Conservation (phyloP, 2,329 filamentous ascomycete species). For the Grosmannia huntii region DNA sequence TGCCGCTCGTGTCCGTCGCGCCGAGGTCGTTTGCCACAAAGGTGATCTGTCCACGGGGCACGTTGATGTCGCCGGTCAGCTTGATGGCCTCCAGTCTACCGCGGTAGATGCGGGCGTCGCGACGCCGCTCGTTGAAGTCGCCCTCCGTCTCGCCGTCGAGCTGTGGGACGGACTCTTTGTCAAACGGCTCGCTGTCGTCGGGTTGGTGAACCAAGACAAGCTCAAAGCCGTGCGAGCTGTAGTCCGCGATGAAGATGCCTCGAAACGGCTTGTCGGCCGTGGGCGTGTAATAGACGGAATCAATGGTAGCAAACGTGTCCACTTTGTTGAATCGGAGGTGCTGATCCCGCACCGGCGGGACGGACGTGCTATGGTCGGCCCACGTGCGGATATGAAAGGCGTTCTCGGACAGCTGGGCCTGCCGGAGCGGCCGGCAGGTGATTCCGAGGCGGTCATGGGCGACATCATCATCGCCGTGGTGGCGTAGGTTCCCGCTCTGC, state of each 20-base stretch:
- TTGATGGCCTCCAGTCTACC: conserved; percentile 76
- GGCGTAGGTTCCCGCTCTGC: not conserved
- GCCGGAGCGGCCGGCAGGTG: conserved; percentile 17
- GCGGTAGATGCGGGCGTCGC: conserved; percentile 38
- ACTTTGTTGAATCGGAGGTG: conserved; percentile 27
- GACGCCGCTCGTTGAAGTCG: conserved; percentile 31
- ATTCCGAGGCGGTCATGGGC: not conserved
- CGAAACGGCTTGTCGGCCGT: conserved; percentile 70
- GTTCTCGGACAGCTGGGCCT: conserved; percentile 50
- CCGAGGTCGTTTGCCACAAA: conserved; percentile 74
- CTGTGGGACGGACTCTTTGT: conserved; percentile 11
- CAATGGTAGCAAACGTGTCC: conserved; percentile 58
- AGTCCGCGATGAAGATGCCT: conserved; percentile 89
- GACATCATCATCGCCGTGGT: not conserved
- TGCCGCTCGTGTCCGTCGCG: conserved; percentile 31
- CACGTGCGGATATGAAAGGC: conserved; percentile 66
- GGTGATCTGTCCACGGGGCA: conserved; percentile 73
- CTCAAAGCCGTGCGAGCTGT: conserved; percentile 77
- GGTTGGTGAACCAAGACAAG: conserved; percentile 74
- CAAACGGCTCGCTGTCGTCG: conserved; percentile 19
- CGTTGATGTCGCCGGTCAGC: conserved; percentile 80
- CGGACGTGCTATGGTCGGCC: conserved; percentile 39
- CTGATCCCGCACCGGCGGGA: no score
- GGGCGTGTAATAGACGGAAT: conserved; percentile 64
- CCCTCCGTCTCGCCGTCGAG: conserved; percentile 28